Evolutionary conservation across 1,284 basidiomycete species (phyloP), one percentile per base, ranked within the genome.

Genomic region (Sanghuangporus sanghuang): DNA sequence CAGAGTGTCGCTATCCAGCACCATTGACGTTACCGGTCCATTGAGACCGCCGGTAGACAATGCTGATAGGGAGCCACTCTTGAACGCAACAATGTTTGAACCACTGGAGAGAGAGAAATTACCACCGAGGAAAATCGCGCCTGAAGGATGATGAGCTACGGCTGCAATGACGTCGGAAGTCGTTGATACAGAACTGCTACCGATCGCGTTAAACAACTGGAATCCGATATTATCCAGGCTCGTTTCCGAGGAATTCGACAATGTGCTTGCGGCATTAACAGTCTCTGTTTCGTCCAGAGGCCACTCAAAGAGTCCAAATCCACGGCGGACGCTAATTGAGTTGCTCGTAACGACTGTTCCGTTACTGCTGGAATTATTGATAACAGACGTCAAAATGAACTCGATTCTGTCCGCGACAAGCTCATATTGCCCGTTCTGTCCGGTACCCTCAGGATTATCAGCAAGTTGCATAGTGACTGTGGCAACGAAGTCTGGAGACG

Each of bases 291-390:
- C 71, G 55, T 73, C 75, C 46, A 88, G 73, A 32, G 87, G 86
- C 91, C 91, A 93, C 71, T 93, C 92, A 61, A 92, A 84, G 72
- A 93, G 87, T 8, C 92, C 91, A 69, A 91, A 92, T 2, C 83
- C 81, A 27, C 71, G 77, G 53, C 76, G 75, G 18, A 76, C 73
- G 7, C 69, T 65, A 0, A 72, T 69, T 14, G 74, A 74, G 3
- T 69, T 71, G 61, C 73, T 78, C 16, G 71, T 70, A 46, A 69
- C 70, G 14, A 67, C 65, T 0, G 72, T 71, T 14, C 73, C 71
- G 59, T 69, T 68, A 40, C 67, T 68, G 14, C 73, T 73, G 6
- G 76, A 78, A 68, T 82, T 82, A 4, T 82, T 66, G 52, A 60
- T 58, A 21, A 72, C 81, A n/a, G 85, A 86, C 12, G 80, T 87